Evolutionary conservation across 805 yeast genomes (phyloP), one percentile per base, ranked within the genome.

Genomic region (Hanseniaspora nectarophila): DNA sequence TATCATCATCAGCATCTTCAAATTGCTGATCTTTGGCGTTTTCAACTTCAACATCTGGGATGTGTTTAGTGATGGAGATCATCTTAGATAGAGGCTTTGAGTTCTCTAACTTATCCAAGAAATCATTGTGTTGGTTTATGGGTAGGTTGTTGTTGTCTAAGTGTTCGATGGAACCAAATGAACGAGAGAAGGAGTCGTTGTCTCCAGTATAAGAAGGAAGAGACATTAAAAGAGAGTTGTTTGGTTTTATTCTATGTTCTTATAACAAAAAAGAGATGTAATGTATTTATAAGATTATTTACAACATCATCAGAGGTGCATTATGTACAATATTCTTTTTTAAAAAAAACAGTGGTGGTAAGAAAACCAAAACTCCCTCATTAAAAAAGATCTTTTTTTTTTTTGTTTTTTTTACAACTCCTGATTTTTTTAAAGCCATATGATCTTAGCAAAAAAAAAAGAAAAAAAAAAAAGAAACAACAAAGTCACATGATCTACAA

Each of bases 41-140:
- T 29, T 49, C 53, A n/a, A 49, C 46, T 10, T 49, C 53, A 3
- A 49, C 53, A 34, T 49, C 53, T 2, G 53, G 53, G 6, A 49
- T 49, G 13, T 49, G 53, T 12, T 49, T 49, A 5, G 53, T 49
- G 38, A 49, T 49, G 13, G 53, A 49, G 7, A 49, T 49, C 20
- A 49, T 49, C 20, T 49, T 49, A 5, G 53, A 49, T 5, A 49
- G 10, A 5, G 53, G 53, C 26, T 49, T 49, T 2, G 53, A 49
- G 20, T 49, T 18, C 18, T 49, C 53, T 0, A 49, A 37, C 16
- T 42, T 49, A 18, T 49, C 53, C 10, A 49, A 24, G 26, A 49
- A 49, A 28, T 49, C 53, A 13, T 39, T 28, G 7, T 47, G 18
- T 12, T 47, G 29, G n/a, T 16, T 12, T 18, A 37, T 10, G 18